These are phyloP conservation scores for Darksidea phi DNA, from an alignment of 495 filamentous ascomycete species.

Conservation along the genomic window DNA sequence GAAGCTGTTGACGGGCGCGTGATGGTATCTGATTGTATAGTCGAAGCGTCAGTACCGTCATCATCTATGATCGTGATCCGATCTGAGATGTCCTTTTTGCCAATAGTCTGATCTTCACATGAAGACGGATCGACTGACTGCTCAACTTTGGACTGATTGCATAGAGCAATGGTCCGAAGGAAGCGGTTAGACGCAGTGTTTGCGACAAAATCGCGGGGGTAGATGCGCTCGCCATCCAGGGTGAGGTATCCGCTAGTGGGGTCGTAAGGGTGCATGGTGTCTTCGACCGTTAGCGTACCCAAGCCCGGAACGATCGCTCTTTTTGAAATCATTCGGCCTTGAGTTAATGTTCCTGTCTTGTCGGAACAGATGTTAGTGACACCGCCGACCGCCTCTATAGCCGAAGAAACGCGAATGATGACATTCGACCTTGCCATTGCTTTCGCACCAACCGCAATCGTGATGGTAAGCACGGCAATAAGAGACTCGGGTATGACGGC, in stretches of 20 bases:
- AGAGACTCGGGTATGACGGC: slow-evolving; percentile 75
- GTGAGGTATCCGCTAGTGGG: slow-evolving; percentile 37
- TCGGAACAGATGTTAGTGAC: slow-evolving; percentile 61
- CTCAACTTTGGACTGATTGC: slow-evolving; percentile 35
- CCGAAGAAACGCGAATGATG: slow-evolving; percentile 65
- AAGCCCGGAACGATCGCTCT: slow-evolving; percentile 50
- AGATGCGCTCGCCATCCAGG: slow-evolving; percentile 24
- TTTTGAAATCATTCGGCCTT: slow-evolving; percentile 57
- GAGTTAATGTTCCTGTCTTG: slow-evolving; percentile 65
- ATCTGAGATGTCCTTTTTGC: not conserved
- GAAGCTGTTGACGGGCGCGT: slow-evolving; percentile 20
- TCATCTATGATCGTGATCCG: slow-evolving; percentile 24
- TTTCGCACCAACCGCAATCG: slow-evolving; percentile 70
- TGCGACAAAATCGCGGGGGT: slow-evolving; percentile 18
- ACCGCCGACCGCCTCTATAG: slow-evolving; percentile 61
- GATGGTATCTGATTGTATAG: slow-evolving; percentile 5
- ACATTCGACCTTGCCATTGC: slow-evolving; percentile 70
- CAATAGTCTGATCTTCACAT: not conserved
- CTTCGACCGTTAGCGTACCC: slow-evolving; percentile 25
- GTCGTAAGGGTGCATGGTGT: slow-evolving; percentile 38
- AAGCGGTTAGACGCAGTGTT: slow-evolving; percentile 39
- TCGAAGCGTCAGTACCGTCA: slow-evolving; percentile 20
- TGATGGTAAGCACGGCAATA: slow-evolving; percentile 74
- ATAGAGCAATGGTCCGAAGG: slow-evolving; percentile 36
- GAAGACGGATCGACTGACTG: not conserved